Base-by-base conservation (phyloP, 257 asterid species). In the Phtheirospermum japonicum region DNA sequence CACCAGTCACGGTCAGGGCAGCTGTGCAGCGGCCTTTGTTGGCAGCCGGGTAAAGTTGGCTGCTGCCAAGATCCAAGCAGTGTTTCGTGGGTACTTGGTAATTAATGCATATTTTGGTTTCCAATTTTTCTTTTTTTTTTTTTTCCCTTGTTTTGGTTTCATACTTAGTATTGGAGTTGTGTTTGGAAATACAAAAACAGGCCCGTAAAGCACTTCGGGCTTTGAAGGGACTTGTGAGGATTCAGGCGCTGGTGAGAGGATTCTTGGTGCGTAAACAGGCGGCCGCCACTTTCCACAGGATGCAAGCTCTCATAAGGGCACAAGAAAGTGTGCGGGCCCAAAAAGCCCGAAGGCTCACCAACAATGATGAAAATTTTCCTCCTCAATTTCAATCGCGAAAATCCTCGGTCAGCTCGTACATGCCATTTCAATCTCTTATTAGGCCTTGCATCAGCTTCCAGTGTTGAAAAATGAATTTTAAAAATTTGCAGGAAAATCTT, bases 171-270 rank as follows among this genome's bases (percentile, higher is more conserved):
- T 12, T n/a, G 17, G 51, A 9, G 17, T 7, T 10, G 13, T 28
- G 8, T 51, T 43, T 13, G 13, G 6, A 19, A 49, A 26, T 58
- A 5, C 67, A 57, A 65, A 42, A 81, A 46, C 6, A 66, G 92
- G 92, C 92, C 64, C 80, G 89, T 67, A 84, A 77, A 64, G 95
- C 95, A 37, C 77, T 74, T 31, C 79, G 92, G 68, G 87, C 89
- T 7, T 48, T 86, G 76, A 86, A 73, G 73, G 92, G 85, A 9
- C 67, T 85, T 37, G 94, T 85, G 71, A 85, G 80, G 70, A 51
- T 85, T 65, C 94, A 85, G 72, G 92, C 89, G 14, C 40, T 80
- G 32, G 87, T 78, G 53, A 76, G 87, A 59, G 95, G 95, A 0
- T 84, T 74, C 71, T 53, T 86, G 76, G 89, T 86, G 36, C 60